Percentiles rank a stretch among this genome's conserved stretches.
These are phyloP conservation scores for Bacidia rubella DNA, from an alignment of 495 filamentous ascomycete genomes.

Conservation along the genomic window DNA sequence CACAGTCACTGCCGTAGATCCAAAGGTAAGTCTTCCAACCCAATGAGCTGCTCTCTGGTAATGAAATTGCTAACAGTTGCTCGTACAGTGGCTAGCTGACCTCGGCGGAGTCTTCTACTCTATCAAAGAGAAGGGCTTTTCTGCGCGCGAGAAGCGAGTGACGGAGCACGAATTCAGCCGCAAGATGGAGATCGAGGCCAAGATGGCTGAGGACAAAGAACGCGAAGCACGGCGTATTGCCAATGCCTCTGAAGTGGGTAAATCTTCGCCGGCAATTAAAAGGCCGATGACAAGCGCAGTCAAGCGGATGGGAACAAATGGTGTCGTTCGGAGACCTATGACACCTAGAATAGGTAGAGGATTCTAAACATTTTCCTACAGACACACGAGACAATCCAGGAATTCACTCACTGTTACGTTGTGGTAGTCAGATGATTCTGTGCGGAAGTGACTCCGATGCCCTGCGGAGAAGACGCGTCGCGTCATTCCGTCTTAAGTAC, in stretches of 20 bases:
- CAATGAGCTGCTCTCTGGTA: not conserved
- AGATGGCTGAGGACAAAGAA: slow-evolving; percentile 81
- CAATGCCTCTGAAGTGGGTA: slow-evolving; percentile 12
- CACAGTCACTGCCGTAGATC: slow-evolving; percentile 90
- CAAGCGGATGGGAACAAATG: slow-evolving; percentile 21
- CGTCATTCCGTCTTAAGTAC: not conserved
- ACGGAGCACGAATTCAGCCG: slow-evolving; percentile 90
- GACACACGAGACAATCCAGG: no score
- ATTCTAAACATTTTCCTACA: slow-evolving; percentile 15
- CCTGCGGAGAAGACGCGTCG: not conserved
- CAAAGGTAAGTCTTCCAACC: slow-evolving; percentile 44
- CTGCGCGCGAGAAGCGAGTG: slow-evolving; percentile 71
- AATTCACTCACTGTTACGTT: not conserved
- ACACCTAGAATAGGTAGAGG: slow-evolving; percentile 22
- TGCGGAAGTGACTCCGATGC: not conserved
- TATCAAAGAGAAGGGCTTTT: slow-evolving; percentile 95
- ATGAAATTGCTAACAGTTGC: not conserved
- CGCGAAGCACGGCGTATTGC: slow-evolving; percentile 25
- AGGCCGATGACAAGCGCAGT: slow-evolving; percentile 12
- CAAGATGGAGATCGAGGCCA: slow-evolving; percentile 88
- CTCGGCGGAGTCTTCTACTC: slow-evolving; percentile 98
- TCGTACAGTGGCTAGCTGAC: slow-evolving; percentile 80
- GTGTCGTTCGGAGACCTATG: slow-evolving; percentile 26
- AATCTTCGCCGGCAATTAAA: slow-evolving; percentile 2
- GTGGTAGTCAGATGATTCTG: not conserved